Percentiles rank a stretch among this genome's conserved stretches.
These are phyloP conservation scores for Magnolia officinalis DNA, from an alignment of 164 flowering plant genomes.

Conservation along the genomic window DNA sequence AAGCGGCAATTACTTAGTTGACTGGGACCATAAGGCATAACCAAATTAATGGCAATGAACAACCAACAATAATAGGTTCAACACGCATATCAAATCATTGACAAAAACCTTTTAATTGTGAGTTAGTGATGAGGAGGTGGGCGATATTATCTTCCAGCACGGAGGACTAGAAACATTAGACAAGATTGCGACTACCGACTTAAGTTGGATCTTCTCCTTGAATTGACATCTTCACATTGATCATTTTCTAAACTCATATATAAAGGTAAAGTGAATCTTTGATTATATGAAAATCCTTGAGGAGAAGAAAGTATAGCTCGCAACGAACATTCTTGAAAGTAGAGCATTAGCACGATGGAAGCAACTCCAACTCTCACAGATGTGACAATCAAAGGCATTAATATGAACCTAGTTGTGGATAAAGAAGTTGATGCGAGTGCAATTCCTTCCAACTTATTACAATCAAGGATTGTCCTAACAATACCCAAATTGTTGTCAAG, in stretches of 20 bases:
- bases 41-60: too few species aligned
- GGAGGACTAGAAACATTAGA: too few species aligned
- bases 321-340: background rate
- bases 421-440: background rate
- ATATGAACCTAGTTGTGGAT: background rate
- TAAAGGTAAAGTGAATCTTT: background rate
- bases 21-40: too few species aligned
- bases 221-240: background rate
- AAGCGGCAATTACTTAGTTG: background rate
- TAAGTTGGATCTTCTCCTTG: background rate
- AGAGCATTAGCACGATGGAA: background rate
- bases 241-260: background rate
- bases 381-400: background rate
- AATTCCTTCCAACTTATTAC: background rate
- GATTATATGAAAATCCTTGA: background rate
- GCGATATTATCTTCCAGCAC: too few species aligned
- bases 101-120: too few species aligned
- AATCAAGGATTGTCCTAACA: background rate
- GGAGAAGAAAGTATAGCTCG: conserved; percentile 1
- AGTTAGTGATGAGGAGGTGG: too few species aligned
- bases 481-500: background rate
- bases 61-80: too few species aligned
- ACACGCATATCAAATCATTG: too few species aligned
- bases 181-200: background rate
- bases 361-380: background rate